Evolutionary conservation across 2,329 filamentous ascomycete species (phyloP).

Genomic region (Cladosporium sp.): DNA sequence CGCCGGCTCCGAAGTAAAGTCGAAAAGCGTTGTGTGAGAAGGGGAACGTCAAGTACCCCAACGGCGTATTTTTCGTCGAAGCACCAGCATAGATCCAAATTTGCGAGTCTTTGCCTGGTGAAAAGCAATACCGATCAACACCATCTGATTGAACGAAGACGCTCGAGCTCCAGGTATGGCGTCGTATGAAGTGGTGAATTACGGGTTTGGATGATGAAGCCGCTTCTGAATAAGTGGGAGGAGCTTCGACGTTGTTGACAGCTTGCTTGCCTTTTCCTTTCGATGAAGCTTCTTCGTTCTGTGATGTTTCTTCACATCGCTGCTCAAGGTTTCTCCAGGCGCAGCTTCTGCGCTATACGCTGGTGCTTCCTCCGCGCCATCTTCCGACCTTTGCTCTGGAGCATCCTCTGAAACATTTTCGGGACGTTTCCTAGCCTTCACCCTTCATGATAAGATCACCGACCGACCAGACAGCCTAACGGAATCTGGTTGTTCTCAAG

Average conservation of each 20-base stretch:
- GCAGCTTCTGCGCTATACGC: too few relatives aligned
- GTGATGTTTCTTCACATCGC: too few relatives aligned
- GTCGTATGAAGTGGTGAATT: constrained; percentile 4
- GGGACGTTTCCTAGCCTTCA: too few relatives aligned
- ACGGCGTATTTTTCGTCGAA: not conserved
- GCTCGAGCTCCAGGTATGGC: constrained; percentile 6
- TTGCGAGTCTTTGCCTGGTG: constrained; percentile 2
- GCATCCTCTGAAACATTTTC: too few relatives aligned
- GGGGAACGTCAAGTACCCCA: constrained; percentile 8
- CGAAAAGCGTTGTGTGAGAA: constrained; percentile 5
- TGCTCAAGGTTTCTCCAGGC: too few relatives aligned
- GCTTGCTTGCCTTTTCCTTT: not conserved
- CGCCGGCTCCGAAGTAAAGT: constrained; percentile 7
- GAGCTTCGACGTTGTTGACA: not conserved
- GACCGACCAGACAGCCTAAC: too few relatives aligned
- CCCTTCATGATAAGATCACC: too few relatives aligned
- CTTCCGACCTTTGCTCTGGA: too few relatives aligned
- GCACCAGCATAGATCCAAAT: constrained; percentile 10
- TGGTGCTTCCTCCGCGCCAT: too few relatives aligned
- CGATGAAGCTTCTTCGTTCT: too few relatives aligned
- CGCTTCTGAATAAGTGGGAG: constrained; percentile 1
- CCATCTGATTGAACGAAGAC: constrained; percentile 5
- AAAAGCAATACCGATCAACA: constrained; percentile 7
- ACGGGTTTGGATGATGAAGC: not conserved
- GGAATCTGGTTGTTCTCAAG: too few relatives aligned